Percentiles rank a stretch among this genome's conserved stretches.
phyloP scores from a whole-genome alignment of 2,329 filamentous ascomycete genomes.

The Colletotrichum godetiae region DNA sequence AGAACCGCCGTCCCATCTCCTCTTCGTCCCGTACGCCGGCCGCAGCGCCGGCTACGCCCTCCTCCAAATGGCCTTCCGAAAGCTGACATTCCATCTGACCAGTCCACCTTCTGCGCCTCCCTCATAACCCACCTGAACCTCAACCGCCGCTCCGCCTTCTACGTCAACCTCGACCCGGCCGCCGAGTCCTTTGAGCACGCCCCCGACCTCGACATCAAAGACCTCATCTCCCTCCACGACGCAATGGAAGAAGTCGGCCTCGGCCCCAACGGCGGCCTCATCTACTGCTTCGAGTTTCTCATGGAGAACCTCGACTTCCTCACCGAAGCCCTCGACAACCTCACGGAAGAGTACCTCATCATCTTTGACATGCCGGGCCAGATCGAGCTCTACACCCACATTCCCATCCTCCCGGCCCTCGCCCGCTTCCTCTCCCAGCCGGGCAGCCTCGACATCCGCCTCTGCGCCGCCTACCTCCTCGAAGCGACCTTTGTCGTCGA shows the following conservation, averaged over 20 bases:
- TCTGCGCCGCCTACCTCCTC: slow-evolving; percentile 94
- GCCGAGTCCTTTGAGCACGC: slow-evolving; percentile 92
- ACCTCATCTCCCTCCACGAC: slow-evolving; percentile 92
- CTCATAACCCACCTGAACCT: slow-evolving; percentile 93
- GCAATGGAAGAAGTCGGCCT: slow-evolving; percentile 95
- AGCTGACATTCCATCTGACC: slow-evolving; percentile 1
- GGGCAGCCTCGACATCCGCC: slow-evolving; percentile 86
- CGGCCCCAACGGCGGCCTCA: slow-evolving; percentile 90
- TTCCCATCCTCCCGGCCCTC: slow-evolving; percentile 88
- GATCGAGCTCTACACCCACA: slow-evolving; percentile 98
- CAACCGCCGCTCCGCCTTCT: slow-evolving; percentile 93
- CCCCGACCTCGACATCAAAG: slow-evolving; percentile 94
- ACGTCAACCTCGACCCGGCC: slow-evolving; percentile 97
- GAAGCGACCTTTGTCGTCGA: slow-evolving; percentile 97
- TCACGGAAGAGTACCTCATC: slow-evolving; percentile 96
- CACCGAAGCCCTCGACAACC: slow-evolving; percentile 82
- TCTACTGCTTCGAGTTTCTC: slow-evolving; percentile 97
- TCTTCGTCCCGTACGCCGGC: background rate
- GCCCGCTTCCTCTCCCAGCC: slow-evolving; percentile 83
- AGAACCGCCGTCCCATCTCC: background rate
- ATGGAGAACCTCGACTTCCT: slow-evolving; percentile 95
- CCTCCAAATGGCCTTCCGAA: background rate
- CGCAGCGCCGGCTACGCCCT: background rate
- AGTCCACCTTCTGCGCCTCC: slow-evolving; percentile 94
- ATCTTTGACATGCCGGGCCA: slow-evolving; percentile 99